Evolutionary conservation across 768 basidiomycete species (phyloP).

Genomic region (Lactifluus echinatus): DNA sequence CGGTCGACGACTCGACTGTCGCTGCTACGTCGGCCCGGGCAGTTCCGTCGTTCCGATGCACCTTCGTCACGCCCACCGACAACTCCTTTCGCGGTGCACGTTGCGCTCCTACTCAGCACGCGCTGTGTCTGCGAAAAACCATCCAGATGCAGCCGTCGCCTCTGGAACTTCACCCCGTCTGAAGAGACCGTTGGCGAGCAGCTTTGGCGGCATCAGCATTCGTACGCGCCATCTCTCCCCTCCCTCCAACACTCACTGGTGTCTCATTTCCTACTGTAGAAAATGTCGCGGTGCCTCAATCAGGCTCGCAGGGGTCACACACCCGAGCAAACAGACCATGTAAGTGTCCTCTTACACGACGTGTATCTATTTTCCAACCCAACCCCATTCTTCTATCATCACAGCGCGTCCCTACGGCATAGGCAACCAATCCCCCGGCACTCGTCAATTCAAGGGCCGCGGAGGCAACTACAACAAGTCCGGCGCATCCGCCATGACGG

Average conservation of each 20-base stretch:
- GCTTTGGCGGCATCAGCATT: constrained; percentile 16
- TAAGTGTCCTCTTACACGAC: not conserved
- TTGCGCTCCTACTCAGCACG: constrained; percentile 2
- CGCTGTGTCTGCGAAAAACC: not conserved
- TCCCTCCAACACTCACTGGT: not conserved
- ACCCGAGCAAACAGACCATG: not conserved
- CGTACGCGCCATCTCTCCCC: not conserved
- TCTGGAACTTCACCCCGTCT: not conserved
- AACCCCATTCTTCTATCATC: too few relatives aligned
- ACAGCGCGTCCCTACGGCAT: not conserved
- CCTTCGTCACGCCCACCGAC: constrained; percentile 8
- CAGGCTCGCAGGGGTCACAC: not conserved
- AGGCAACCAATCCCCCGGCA: too few relatives aligned
- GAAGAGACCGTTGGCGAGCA: constrained; percentile 9
- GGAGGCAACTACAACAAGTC: too few relatives aligned
- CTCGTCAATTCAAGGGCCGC: too few relatives aligned
- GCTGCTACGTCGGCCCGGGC: too few relatives aligned
- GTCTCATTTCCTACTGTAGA: constrained; percentile 1
- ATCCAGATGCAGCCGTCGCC: not conserved
- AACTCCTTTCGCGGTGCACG: not conserved
- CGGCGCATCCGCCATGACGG: not conserved
- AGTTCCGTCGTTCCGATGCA: not conserved
- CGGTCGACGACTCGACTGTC: too few relatives aligned
- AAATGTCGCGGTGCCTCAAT: constrained; percentile 1
- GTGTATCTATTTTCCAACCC: not conserved